Conservation (phyloP, 805 yeast genomes). For the Candida lessepsii region DNA sequence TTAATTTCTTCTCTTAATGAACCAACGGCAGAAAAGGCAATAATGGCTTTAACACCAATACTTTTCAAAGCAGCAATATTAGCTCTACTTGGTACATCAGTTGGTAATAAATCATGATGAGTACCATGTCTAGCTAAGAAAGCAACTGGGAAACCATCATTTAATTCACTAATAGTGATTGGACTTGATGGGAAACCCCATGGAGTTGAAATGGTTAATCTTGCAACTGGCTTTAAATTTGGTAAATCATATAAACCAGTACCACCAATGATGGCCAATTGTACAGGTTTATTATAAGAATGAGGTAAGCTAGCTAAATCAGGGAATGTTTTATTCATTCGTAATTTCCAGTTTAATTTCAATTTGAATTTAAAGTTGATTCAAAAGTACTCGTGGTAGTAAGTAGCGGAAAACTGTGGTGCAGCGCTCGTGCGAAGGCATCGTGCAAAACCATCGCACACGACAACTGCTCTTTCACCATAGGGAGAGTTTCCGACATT, state of each 20-base stretch:
- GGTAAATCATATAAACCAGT: constrained; percentile 93
- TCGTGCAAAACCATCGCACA: background rate
- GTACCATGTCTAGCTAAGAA: constrained; percentile 93
- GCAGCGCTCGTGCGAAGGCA: background rate
- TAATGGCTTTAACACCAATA: constrained; percentile 80
- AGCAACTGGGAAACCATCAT: constrained; percentile 79
- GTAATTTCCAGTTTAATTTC: constrained; percentile 1
- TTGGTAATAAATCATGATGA: constrained; percentile 85
- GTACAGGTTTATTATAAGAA: constrained; percentile 61
- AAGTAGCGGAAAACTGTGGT: constrained; percentile 1
- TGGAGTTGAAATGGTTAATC: constrained; percentile 81
- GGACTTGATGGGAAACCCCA: constrained; percentile 98
- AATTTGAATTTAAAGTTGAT: background rate
- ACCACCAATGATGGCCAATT: constrained; percentile 92
- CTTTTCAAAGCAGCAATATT: constrained; percentile 93
- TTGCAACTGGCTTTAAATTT: constrained; percentile 80
- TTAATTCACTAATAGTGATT: constrained; percentile 82
- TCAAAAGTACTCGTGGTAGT: constrained; percentile 1
- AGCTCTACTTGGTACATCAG: constrained; percentile 90
- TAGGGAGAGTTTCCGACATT: too few relatives aligned
- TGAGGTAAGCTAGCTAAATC: constrained; percentile 39
- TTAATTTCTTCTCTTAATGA: constrained; percentile 83
- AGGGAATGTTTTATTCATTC: constrained; percentile 7
- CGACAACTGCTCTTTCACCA: background rate
- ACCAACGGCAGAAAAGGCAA: constrained; percentile 96